A percentile compares a stretch with the other conserved stretches of the same genome.
phyloP scores from a whole-genome alignment of 2,329 filamentous ascomycete species.

The Myriosclerotinia duriaeana region DNA sequence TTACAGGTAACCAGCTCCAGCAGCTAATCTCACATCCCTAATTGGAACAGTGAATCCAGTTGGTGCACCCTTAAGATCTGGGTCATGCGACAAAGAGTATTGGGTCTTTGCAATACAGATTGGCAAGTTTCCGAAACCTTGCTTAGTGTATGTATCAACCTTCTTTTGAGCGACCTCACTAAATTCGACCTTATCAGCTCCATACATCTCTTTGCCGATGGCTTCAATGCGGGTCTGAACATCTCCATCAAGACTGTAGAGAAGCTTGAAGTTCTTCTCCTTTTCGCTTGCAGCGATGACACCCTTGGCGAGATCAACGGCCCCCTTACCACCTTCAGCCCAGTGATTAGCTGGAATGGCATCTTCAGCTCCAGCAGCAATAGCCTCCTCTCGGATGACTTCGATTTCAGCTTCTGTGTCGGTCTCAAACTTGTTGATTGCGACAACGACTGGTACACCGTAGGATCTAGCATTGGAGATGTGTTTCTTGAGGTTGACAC shows the following conservation, averaged over 20 bases:
- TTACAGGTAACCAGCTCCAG: conserved; percentile 88
- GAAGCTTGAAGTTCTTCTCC: conserved; percentile 81
- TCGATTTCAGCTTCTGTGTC: conserved; percentile 91
- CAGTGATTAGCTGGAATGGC: conserved; percentile 95
- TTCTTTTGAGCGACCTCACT: conserved; percentile 93
- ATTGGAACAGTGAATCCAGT: conserved; percentile 94
- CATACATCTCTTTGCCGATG: conserved; percentile 93
- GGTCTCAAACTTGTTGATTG: conserved; percentile 94
- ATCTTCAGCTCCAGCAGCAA: conserved; percentile 89
- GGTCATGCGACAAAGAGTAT: conserved; percentile 92
- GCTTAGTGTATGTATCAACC: conserved; percentile 89
- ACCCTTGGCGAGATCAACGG: conserved; percentile 81
- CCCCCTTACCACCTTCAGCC: conserved; percentile 90
- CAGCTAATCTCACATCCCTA: conserved; percentile 88
- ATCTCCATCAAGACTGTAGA: conserved; percentile 76
- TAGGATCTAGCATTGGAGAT: conserved; percentile 87
- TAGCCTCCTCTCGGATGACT: conserved; percentile 84
- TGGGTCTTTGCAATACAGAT: conserved; percentile 99
- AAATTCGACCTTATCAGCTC: conserved; percentile 84
- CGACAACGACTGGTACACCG: conserved; percentile 90
- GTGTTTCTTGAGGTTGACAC: conserved; percentile 93
- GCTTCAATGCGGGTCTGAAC: conserved; percentile 87
- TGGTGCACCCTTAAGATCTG: conserved; percentile 89
- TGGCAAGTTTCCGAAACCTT: conserved; percentile 88
- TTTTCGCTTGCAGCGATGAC: conserved; percentile 81